Evolutionary conservation across 2,329 filamentous ascomycete genomes (phyloP).

Genomic region (Pestalotiopsis sp.): DNA sequence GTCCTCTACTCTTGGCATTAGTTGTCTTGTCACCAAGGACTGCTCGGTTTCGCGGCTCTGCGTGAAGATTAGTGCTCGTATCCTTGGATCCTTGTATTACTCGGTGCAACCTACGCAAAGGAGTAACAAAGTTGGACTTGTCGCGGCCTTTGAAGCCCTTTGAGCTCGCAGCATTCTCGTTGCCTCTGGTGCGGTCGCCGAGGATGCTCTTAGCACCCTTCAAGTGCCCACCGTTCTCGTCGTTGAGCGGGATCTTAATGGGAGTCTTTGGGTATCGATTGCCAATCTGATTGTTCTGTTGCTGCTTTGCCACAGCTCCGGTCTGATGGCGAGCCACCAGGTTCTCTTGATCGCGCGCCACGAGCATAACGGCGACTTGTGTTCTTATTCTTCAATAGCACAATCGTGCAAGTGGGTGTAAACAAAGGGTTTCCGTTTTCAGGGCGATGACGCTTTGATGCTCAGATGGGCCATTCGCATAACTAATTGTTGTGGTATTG

Average conservation of each 20-base stretch:
- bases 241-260: conserved; percentile 74
- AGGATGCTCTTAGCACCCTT: conserved; percentile 61
- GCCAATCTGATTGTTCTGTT: conserved; percentile 63
- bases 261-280: conserved; percentile 80
- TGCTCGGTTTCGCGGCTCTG: conserved; percentile 71
- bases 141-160: conserved; percentile 49
- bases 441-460: conserved; percentile 13
- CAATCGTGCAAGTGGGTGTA: conserved; percentile 25
- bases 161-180: conserved; percentile 55
- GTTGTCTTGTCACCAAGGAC: conserved; percentile 94
- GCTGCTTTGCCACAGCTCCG: conserved; percentile 70
- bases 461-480: conserved; percentile 3
- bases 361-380: conserved; percentile 61
- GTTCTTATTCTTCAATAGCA: neutral
- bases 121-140: conserved; percentile 74
- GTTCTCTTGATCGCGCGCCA: conserved; percentile 86
- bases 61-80: neutral
- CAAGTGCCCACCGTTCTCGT: conserved; percentile 74
- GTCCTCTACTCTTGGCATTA: conserved; percentile 78
- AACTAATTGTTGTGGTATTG: neutral
- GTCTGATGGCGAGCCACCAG: conserved; percentile 74
- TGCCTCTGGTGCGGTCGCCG: conserved; percentile 56
- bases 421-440: neutral
- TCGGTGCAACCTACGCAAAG: conserved; percentile 63
- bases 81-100: neutral